Percentiles rank a stretch among this genome's conserved stretches.
These are phyloP conservation scores for Rugonectria rugulosa DNA, from an alignment of 2,329 filamentous ascomycete genomes.

Conservation along the genomic window DNA sequence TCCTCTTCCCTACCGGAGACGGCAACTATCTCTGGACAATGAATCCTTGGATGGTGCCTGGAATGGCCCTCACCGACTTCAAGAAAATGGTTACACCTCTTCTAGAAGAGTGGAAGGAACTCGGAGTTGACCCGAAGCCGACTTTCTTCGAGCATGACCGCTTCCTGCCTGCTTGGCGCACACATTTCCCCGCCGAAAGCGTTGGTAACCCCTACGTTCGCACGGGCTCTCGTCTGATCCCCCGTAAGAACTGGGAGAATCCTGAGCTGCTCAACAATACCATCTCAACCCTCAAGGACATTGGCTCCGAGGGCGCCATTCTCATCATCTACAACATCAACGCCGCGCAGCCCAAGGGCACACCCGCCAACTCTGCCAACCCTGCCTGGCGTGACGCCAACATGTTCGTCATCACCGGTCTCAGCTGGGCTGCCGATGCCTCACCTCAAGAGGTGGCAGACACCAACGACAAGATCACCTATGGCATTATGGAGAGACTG, in stretches of 20 bases:
- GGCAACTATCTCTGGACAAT: slow-evolving; percentile 39
- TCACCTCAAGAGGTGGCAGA: slow-evolving; percentile 23
- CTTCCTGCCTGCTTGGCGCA: slow-evolving; percentile 47
- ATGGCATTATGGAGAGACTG: slow-evolving; percentile 27
- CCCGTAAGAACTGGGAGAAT: slow-evolving; percentile 40
- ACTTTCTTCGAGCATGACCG: slow-evolving; percentile 45
- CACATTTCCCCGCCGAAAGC: slow-evolving; percentile 46
- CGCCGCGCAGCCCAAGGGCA: slow-evolving; percentile 24
- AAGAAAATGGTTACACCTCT: slow-evolving; percentile 43
- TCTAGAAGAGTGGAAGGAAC: slow-evolving; percentile 37
- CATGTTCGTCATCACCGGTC: slow-evolving; percentile 44
- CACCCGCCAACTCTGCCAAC: slow-evolving; percentile 46
- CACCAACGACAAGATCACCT: slow-evolving; percentile 37
- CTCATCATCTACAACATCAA: slow-evolving; percentile 36
- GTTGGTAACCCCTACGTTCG: slow-evolving; percentile 31
- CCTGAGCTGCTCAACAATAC: slow-evolving; percentile 25
- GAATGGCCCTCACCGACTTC: slow-evolving; percentile 43
- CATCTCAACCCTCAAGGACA: slow-evolving; percentile 27
- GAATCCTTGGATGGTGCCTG: slow-evolving; percentile 46
- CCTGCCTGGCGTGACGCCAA: slow-evolving; percentile 56
- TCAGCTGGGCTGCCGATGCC: slow-evolving; percentile 25
- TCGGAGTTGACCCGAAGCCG: slow-evolving; percentile 41
- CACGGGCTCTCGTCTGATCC: slow-evolving; percentile 50
- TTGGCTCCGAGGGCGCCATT: slow-evolving; percentile 33
- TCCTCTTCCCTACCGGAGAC: slow-evolving; percentile 16